These are phyloP conservation scores for Parafenestella ontariensis DNA, from an alignment of 2,329 filamentous ascomycete species.

Conservation along the genomic window DNA sequence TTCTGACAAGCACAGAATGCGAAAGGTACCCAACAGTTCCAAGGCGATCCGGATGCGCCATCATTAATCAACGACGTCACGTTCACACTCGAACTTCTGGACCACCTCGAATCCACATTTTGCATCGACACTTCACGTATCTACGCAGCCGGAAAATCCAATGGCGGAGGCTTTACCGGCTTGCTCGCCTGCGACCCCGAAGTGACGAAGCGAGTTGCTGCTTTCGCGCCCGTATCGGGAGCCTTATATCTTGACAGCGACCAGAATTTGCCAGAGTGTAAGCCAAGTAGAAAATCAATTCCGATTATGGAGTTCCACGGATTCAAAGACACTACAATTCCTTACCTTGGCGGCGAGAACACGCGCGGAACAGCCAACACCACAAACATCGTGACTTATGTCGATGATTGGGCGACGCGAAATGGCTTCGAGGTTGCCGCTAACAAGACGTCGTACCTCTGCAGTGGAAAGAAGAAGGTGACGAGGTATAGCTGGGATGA, in stretches of 20 bases:
- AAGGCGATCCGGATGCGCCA: constrained; percentile 52
- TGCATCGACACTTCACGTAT: constrained; percentile 56
- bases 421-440: constrained; percentile 36
- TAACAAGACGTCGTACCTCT: constrained; percentile 38
- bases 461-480: constrained; percentile 38
- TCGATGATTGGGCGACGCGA: constrained; percentile 49
- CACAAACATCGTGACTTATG: constrained; percentile 33
- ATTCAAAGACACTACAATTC: constrained; percentile 50
- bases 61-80: constrained; percentile 52
- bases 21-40: constrained; percentile 44
- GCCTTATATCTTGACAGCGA: constrained; percentile 52
- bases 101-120: constrained; percentile 49
- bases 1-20: constrained; percentile 12
- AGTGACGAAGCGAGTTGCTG: constrained; percentile 54
- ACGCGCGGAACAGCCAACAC: constrained; percentile 27
- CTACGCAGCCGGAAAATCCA: constrained; percentile 61
- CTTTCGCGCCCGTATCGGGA: constrained; percentile 58
- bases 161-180: constrained; percentile 61
- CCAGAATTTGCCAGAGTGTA: constrained; percentile 35
- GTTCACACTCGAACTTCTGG: constrained; percentile 55
- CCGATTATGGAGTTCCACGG: constrained; percentile 57
- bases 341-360: constrained; percentile 48
- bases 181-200: constrained; percentile 56
- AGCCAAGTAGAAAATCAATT: constrained; percentile 33
- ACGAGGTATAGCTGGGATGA: constrained; percentile 37